These are phyloP conservation scores for Ceratobasidium sp. DNA, from an alignment of 1,284 basidiomycete species.

Conservation along the genomic window DNA sequence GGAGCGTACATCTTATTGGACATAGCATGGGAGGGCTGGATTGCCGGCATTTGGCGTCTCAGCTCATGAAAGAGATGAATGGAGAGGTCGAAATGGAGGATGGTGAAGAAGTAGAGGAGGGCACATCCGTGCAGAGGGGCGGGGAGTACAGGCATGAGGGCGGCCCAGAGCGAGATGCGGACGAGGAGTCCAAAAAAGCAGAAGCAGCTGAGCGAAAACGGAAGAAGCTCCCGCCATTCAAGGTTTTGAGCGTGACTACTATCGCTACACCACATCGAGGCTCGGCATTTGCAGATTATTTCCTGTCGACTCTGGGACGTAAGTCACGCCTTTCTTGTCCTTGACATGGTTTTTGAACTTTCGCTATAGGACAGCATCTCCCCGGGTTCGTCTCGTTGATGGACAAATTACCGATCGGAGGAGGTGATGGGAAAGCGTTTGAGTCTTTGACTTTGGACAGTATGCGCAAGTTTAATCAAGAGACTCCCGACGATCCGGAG, in stretches of 20 bases:
- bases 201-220: slow-evolving; percentile 47
- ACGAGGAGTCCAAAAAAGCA: slow-evolving; percentile 60
- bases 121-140: slow-evolving; percentile 18
- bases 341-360: slow-evolving; percentile 51
- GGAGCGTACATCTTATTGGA: slow-evolving; percentile 88
- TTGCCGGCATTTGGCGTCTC: slow-evolving; percentile 87
- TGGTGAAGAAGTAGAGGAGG: slow-evolving; percentile 61
- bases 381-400: slow-evolving; percentile 66
- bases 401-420: slow-evolving; percentile 85
- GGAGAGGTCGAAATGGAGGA: slow-evolving; percentile 48
- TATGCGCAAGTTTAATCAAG: slow-evolving; percentile 90
- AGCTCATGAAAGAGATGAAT: slow-evolving; percentile 61
- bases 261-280: slow-evolving; percentile 94
- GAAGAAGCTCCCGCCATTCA: slow-evolving; percentile 57
- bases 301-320: slow-evolving; percentile 84
- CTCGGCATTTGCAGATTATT: slow-evolving; percentile 93
- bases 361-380: slow-evolving; percentile 59
- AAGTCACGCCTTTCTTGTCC: slow-evolving; percentile 57
- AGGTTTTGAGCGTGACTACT: slow-evolving; percentile 88
- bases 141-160: slow-evolving; percentile 35
- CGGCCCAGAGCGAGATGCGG: slow-evolving; percentile 3
- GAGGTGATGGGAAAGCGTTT: slow-evolving; percentile 93
- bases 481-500: slow-evolving; percentile 80
- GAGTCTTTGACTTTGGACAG: slow-evolving; percentile 86
- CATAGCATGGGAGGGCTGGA: slow-evolving; percentile 97